Percentiles rank a stretch among this genome's conserved stretches.
Evolutionary conservation across 1,139 yeast genomes (phyloP).

Genomic region (Saccharomyces hybrid): DNA sequence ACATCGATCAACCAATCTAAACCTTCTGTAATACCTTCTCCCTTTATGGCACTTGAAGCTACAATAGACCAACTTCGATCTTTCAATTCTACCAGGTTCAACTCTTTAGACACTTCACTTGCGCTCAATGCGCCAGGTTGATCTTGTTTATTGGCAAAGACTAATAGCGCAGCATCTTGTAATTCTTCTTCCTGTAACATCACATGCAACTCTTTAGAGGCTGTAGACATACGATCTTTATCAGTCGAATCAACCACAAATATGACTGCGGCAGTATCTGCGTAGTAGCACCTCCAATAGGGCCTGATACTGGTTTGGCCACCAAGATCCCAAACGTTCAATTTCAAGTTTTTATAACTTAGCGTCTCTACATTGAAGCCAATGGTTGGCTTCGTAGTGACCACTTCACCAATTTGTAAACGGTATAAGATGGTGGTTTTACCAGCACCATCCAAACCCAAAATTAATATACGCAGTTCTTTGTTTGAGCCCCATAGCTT

Average conservation of each 20-base stretch:
- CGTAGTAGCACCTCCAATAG: slow-evolving; percentile 96
- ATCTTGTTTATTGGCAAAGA: slow-evolving; percentile 95
- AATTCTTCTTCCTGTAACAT: slow-evolving; percentile 93
- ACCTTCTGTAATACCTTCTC: slow-evolving; percentile 94
- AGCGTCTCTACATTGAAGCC: slow-evolving; percentile 96
- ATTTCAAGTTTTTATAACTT: slow-evolving; percentile 79
- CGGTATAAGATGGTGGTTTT: slow-evolving; percentile 91
- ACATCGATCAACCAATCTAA: slow-evolving; percentile 96
- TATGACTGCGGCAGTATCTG: slow-evolving; percentile 91
- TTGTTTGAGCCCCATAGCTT: slow-evolving; percentile 84
- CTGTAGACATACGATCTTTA: slow-evolving; percentile 82
- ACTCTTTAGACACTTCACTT: slow-evolving; percentile 85
- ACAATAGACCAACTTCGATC: slow-evolving; percentile 98
- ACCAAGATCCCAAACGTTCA: slow-evolving; percentile 88
- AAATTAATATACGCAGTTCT: slow-evolving; percentile 82
- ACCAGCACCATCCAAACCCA: slow-evolving; percentile 97
- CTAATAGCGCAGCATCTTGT: slow-evolving; percentile 80
- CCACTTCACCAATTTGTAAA: slow-evolving; percentile 88
- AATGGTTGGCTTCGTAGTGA: slow-evolving; percentile 89
- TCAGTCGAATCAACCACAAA: slow-evolving; percentile 97
- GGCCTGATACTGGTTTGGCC: slow-evolving; percentile 97
- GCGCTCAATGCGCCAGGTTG: slow-evolving; percentile 93
- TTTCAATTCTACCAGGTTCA: slow-evolving; percentile 77
- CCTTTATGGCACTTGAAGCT: slow-evolving; percentile 91
- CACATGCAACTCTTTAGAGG: slow-evolving; percentile 78